Evolutionary conservation across 768 basidiomycete genomes (phyloP).

Genomic region (Mycena rebaudengoi): DNA sequence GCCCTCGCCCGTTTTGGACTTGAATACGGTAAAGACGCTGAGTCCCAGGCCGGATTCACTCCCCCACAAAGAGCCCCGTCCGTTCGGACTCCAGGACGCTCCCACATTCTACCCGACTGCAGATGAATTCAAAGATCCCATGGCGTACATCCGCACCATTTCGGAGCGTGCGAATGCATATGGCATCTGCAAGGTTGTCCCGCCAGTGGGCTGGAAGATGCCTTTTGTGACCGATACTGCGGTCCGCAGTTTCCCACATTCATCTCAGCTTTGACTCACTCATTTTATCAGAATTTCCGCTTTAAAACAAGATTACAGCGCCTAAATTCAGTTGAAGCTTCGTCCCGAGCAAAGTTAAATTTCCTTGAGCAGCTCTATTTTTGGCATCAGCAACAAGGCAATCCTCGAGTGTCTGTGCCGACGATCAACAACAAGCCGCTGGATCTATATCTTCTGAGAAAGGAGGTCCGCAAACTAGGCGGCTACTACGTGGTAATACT

Average conservation of each 20-base stretch:
- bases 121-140: conserved; percentile 95
- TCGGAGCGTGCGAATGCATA: conserved; percentile 73
- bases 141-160: conserved; percentile 90
- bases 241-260: conserved; percentile 61
- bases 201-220: conserved; percentile 94
- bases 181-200: conserved; percentile 97
- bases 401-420: conserved; percentile 89
- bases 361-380: conserved; percentile 97
- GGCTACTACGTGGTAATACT: conserved; percentile 85
- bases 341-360: conserved; percentile 95
- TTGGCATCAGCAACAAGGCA: conserved; percentile 96
- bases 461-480: conserved; percentile 89
- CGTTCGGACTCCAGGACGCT: conserved; percentile 90
- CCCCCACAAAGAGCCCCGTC: conserved; percentile 59
- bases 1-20: conserved; percentile 69
- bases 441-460: conserved; percentile 92
- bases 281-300: conserved; percentile 75
- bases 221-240: conserved; percentile 95
- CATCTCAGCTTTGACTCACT: conserved; percentile 39
- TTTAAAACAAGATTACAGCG: conserved; percentile 96
- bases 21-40: conserved; percentile 75
- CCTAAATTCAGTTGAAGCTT: conserved; percentile 96
- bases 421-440: conserved; percentile 92
- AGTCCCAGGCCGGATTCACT: conserved; percentile 54
- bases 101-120: conserved; percentile 87